Percentiles rank a stretch among this genome's conserved stretches.
Evolutionary conservation across 176 grass and related monocot genomes (phyloP).

Genomic region (Oryza brachyantha): DNA sequence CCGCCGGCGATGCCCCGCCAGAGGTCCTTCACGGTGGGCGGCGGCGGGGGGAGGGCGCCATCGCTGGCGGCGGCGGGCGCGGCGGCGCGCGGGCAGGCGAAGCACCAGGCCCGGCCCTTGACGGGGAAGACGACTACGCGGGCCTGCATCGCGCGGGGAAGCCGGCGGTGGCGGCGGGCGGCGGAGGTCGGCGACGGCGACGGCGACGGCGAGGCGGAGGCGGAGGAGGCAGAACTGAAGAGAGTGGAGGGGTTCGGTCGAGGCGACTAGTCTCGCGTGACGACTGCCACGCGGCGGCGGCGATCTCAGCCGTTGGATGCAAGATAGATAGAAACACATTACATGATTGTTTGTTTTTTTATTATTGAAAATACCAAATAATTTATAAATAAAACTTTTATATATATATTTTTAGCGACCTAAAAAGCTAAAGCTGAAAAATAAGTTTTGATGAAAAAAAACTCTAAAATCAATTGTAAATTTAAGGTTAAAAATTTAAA

Average conservation of each 20-base stretch:
- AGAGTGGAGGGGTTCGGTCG: not conserved
- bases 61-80: not conserved
- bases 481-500: too few relatives aligned
- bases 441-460: too few relatives aligned
- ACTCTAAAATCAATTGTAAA: too few relatives aligned
- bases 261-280: not conserved
- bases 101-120: constrained; percentile 76
- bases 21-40: constrained; percentile 49
- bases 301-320: not conserved
- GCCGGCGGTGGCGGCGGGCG: not conserved
- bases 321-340: too few relatives aligned
- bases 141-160: constrained; percentile 45
- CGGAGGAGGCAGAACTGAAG: not conserved
- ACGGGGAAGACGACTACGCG: constrained; percentile 83
- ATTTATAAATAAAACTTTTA: too few relatives aligned
- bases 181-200: not conserved
- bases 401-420: too few relatives aligned
- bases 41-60: constrained; percentile 26
- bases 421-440: too few relatives aligned
- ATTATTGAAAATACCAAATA: too few relatives aligned
- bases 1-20: constrained; percentile 56
- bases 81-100: constrained; percentile 37
- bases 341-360: too few relatives aligned
- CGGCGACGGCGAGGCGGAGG: not conserved
- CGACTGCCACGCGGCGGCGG: not conserved